Evolutionary conservation across 2,329 filamentous ascomycete species (phyloP).

Genomic region (Teratosphaeria destructans): DNA sequence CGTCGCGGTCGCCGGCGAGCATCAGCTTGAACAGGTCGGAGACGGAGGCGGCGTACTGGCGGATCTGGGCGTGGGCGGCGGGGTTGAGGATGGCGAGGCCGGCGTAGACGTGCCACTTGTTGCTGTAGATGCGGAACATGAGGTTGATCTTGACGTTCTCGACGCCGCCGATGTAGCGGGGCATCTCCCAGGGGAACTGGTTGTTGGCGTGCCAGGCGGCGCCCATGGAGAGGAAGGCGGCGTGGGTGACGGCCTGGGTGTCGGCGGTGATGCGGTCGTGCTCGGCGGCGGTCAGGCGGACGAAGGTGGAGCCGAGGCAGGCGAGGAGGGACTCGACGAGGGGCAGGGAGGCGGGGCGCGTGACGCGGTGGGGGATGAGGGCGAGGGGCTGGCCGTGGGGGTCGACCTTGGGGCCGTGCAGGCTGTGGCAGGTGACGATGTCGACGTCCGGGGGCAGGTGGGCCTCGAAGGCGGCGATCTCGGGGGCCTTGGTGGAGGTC

Average conservation of each 20-base stretch:
- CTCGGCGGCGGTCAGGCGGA: slow-evolving; percentile 74
- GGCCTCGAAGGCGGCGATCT: slow-evolving; percentile 85
- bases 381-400: slow-evolving; percentile 70
- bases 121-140: slow-evolving; percentile 90
- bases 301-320: slow-evolving; percentile 75
- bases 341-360: slow-evolving; percentile 57
- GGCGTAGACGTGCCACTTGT: slow-evolving; percentile 99
- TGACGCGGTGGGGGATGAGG: slow-evolving; percentile 81
- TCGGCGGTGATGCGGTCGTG: slow-evolving; percentile 97
- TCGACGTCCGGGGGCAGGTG: slow-evolving; percentile 81
- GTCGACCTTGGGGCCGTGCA: slow-evolving; percentile 79
- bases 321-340: slow-evolving; percentile 74
- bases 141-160: slow-evolving; percentile 99
- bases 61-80: slow-evolving; percentile 80
- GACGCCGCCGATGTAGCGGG: slow-evolving; percentile 92
- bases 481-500: slow-evolving; percentile 95
- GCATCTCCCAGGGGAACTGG: slow-evolving; percentile 93
- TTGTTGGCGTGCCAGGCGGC: slow-evolving; percentile 92
- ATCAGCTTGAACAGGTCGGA: slow-evolving; percentile 96
- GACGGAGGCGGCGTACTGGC: slow-evolving; percentile 84
- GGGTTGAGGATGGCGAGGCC: slow-evolving; percentile 95
- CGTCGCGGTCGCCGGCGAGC: slow-evolving; percentile 70
- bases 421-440: slow-evolving; percentile 91
- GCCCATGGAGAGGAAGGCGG: slow-evolving; percentile 91
- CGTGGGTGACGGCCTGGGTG: slow-evolving; percentile 95